Evolutionary conservation across 371 early-diverging fungal species (phyloP), one percentile per base, ranked within the genome.

Genomic region (Nematocida major): DNA sequence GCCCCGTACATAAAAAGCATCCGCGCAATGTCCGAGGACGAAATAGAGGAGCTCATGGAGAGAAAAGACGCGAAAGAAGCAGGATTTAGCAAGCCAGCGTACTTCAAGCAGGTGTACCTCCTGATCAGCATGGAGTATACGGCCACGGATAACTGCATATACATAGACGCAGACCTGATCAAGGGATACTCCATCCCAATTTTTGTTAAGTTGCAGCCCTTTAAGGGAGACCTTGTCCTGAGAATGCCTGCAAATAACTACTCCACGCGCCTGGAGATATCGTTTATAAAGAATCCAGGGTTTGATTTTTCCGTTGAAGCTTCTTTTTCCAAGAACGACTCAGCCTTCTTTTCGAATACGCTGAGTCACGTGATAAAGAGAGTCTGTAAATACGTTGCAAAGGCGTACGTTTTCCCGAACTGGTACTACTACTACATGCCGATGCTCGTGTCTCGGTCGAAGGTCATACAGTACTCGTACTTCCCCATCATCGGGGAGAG

Each of bases 231-330:
- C 20, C 40, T 82, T 28, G 28, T 84, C 24, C 28, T 82, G 1
- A 67, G 80, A 54, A n/a, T 81, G n/a, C 84, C 84, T 30, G 73
- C 84, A 0, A 66, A 79, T 42, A 76, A 67, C 59, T 82, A 84
- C 45, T 59, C 68, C 38, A 84, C 84, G 54, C 38, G 84, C 51
- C 80, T 79, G 50, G 84, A 84, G 59, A 70, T 68, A 66, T 48
- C 68, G 9, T 84, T 84, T 73, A 22, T 79, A 34, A 66, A 38
- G 18, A 73, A 80, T 32, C 82, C 82, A 13, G 62, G 66, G 15
- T 76, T 84, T 54, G 66, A 80, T 40, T 73, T 84, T n/a, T 34
- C 66, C 0, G 69, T 82, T 4, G 78, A 79, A 4, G 69, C 81
- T 42, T 78, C 82, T 18, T 65, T 84, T 48, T 48, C 57, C 5